Evolutionary conservation across 768 basidiomycete genomes (phyloP), one percentile per base, ranked within the genome.

Genomic region (Daedaleopsis nitida): DNA sequence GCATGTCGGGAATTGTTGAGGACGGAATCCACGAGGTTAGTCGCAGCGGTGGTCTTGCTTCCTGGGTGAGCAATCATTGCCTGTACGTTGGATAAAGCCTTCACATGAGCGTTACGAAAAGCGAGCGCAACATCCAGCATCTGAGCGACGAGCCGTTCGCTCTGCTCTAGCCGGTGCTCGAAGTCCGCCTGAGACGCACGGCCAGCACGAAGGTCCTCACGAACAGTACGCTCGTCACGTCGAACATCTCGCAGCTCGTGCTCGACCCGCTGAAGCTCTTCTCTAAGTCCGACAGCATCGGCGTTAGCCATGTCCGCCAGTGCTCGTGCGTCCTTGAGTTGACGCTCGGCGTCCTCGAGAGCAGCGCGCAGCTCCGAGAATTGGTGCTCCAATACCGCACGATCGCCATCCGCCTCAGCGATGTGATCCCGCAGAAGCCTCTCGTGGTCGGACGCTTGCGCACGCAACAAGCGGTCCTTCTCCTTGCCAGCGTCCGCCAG

Each of bases 401-500:
- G 85, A 72, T 98, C 95, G 1, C 94, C 92, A 68, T 97, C 94
- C 14, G 94, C 92, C 73, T 98, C 96, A 3, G 91, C 91, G 57
- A 91, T 88, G 67, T 95, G 91, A 71, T 97, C 94, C 1, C 93
- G 84, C 63, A 97, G 85, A 47, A 80, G 73, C 37, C 83, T 76
- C 59, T 88, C 86, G 58, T 86, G 80, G 68, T 82, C 91, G 14
- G 83, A 85, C 8, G 90, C 88, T 70, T 94, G 92, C 3, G 80
- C 81, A 44, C 81, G 84, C 58, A 94, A 75, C 16, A 93, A 77
- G 21, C 87, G 78, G 58, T 96, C 94, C 74, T 93, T 92, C 75
- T 97, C 94, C 63, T 73, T 74, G 44, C 85, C 81, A 2, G 90
- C 87, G 60, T 89, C 83, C 63, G 79, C 82, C 52, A 94, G 74